Evolutionary conservation across 2,329 filamentous ascomycete species (phyloP), one percentile per base, ranked within the genome.

Genomic region (Trichothecium roseum): DNA sequence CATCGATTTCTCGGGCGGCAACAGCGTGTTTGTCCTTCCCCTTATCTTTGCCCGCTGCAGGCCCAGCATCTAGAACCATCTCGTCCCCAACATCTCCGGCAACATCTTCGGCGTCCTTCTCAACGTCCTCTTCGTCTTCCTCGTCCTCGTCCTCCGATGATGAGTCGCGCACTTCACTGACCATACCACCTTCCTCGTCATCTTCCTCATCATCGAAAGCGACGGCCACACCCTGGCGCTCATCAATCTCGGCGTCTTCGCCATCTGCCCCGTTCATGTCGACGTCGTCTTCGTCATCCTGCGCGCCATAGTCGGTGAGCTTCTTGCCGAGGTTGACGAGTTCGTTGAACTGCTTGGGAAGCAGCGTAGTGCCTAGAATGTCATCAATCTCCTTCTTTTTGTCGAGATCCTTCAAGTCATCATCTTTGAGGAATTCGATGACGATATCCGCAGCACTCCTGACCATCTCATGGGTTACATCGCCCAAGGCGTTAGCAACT

Each of bases 381-480:
- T 96, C 91, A 49, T 98, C 91, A 30, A 96, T 78, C 56, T 95
- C 87, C 62, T 88, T 94, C 68, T 98, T 98, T 68, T 93, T 95
- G 56, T 98, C 91, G 40, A 94, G 84, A 55, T 98, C 91, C 58
- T 96, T 96, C 64, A 95, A 68, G 43, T 88, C 83, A 43, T 95
- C 88, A 48, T 96, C 88, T 59, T 98, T 98, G 30, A 98, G 66
- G 43, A 82, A 86, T 55, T 98, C 91, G 36, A 98, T 59, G 3
- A 88, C 79, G 3, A 84, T 87, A 56, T 98, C 91, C 12, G 91
- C 89, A 13, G 91, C 93, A 59, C 91, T 98, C 47, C 86, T 77
- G 30, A 94, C 86, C 36, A 94, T 81, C 52, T 93, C 85, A 44
- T 93, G 84, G 2, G 89, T 81, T 12, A 96, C 89, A 57, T 98